Evolutionary conservation across 805 yeast genomes (phyloP).

Genomic region (Metschnikowia amazonensis): DNA sequence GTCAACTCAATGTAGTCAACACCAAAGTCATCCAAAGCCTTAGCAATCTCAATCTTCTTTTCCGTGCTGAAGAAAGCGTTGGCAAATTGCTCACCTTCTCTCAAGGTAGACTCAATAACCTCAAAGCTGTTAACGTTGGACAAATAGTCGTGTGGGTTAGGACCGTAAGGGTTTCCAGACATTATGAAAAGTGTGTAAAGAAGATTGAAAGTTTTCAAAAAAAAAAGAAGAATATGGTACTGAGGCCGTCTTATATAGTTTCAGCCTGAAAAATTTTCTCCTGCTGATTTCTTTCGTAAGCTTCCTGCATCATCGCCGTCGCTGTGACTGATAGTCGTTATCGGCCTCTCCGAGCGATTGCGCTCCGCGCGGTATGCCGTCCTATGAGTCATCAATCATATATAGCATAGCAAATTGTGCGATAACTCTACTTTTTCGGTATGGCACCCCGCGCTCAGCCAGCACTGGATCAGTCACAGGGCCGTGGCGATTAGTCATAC

Average conservation of each 20-base stretch:
- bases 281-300: slow-evolving; percentile 9
- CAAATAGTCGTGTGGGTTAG: slow-evolving; percentile 54
- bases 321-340: slow-evolving; percentile 18
- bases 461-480: background rate
- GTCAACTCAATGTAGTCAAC: slow-evolving; percentile 60
- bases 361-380: slow-evolving; percentile 13
- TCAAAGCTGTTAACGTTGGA: slow-evolving; percentile 53
- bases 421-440: slow-evolving; percentile 1
- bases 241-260: slow-evolving; percentile 11
- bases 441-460: background rate
- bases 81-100: slow-evolving; percentile 65
- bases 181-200: slow-evolving; percentile 4
- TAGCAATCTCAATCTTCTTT: slow-evolving; percentile 55
- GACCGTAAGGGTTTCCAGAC: slow-evolving; percentile 51
- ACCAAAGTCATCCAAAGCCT: slow-evolving; percentile 58
- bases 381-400: slow-evolving; percentile 14
- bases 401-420: slow-evolving; percentile 9
- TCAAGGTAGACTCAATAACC: slow-evolving; percentile 53
- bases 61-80: slow-evolving; percentile 58
- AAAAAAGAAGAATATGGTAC: too few relatives aligned
- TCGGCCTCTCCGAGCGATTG: slow-evolving; percentile 11
- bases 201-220: slow-evolving; percentile 1
- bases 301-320: slow-evolving; percentile 15
- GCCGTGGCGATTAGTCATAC: slow-evolving; percentile 1
- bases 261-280: slow-evolving; percentile 16